These are phyloP conservation scores for Candida ulmi DNA, from an alignment of 805 yeast genomes.

Conservation along the genomic window DNA sequence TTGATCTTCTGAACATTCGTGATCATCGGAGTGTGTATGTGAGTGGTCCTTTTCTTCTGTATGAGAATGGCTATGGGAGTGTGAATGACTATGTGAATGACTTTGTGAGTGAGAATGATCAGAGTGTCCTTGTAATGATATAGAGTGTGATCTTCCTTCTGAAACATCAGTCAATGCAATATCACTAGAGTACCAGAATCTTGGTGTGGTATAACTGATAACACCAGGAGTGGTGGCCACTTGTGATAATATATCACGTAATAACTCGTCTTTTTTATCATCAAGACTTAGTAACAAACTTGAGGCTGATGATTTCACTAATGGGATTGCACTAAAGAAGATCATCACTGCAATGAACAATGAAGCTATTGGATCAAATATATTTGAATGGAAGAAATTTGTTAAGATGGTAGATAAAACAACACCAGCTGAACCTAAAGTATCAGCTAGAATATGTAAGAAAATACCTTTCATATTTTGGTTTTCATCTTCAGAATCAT, in stretches of 20 bases:
- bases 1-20: slow-evolving; percentile 12
- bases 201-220: slow-evolving; percentile 78
- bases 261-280: slow-evolving; percentile 50
- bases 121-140: slow-evolving; percentile 3
- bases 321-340: slow-evolving; percentile 75
- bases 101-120: not conserved
- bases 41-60: slow-evolving; percentile 4
- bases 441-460: slow-evolving; percentile 89
- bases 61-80: slow-evolving; percentile 1
- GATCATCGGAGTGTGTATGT: not conserved
- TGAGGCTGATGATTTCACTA: slow-evolving; percentile 74
- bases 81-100: slow-evolving; percentile 1
- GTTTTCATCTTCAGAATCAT: slow-evolving; percentile 29
- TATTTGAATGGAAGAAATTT: slow-evolving; percentile 55
- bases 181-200: slow-evolving; percentile 73
- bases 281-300: slow-evolving; percentile 62
- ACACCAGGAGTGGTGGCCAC: slow-evolving; percentile 72
- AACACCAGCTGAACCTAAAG: slow-evolving; percentile 95
- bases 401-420: slow-evolving; percentile 84
- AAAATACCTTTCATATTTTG: slow-evolving; percentile 92
- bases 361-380: slow-evolving; percentile 92
- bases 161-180: slow-evolving; percentile 18
- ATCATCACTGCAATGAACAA: slow-evolving; percentile 79
- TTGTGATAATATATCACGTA: slow-evolving; percentile 64
- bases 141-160: slow-evolving; percentile 22